These are phyloP conservation scores for Malus hybrid DNA, from an alignment of 331 rosid species.

Conservation along the genomic window DNA sequence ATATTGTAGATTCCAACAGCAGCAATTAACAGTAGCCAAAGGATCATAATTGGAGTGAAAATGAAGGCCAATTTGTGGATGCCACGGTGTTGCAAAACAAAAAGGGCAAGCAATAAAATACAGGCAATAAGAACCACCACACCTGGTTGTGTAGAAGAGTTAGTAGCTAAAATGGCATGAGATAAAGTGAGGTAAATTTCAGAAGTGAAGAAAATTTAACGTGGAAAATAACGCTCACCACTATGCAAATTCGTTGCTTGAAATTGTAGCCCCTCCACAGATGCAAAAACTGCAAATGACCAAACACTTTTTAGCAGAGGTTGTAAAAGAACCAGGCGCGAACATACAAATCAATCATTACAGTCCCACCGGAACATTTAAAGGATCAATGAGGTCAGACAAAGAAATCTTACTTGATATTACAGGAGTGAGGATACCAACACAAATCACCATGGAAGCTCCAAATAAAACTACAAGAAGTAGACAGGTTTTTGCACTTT, in stretches of 20 bases:
- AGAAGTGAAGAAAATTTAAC: not conserved
- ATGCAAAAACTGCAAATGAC: constrained; percentile 60
- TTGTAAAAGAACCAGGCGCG: not conserved
- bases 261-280: constrained; percentile 60
- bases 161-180: constrained; percentile 13
- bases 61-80: constrained; percentile 65
- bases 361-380: not conserved
- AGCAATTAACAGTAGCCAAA: constrained; percentile 67
- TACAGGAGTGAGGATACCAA: constrained; percentile 79
- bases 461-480: constrained; percentile 75
- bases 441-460: constrained; percentile 81
- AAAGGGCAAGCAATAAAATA: constrained; percentile 55
- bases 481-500: constrained; percentile 43
- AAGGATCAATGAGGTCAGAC: constrained; percentile 1
- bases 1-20: constrained; percentile 73
- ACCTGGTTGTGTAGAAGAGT: constrained; percentile 36
- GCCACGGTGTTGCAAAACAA: constrained; percentile 86
- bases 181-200: not conserved
- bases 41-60: constrained; percentile 69
- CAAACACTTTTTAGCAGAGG: constrained; percentile 22
- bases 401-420: constrained; percentile 51
- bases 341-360: not conserved
- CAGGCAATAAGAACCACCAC: constrained; percentile 51
- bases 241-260: constrained; percentile 28
- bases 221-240: constrained; percentile 37